These are phyloP conservation scores for Elaeagnus macrophylla DNA, from an alignment of 306 rosid species.

Conservation along the genomic window DNA sequence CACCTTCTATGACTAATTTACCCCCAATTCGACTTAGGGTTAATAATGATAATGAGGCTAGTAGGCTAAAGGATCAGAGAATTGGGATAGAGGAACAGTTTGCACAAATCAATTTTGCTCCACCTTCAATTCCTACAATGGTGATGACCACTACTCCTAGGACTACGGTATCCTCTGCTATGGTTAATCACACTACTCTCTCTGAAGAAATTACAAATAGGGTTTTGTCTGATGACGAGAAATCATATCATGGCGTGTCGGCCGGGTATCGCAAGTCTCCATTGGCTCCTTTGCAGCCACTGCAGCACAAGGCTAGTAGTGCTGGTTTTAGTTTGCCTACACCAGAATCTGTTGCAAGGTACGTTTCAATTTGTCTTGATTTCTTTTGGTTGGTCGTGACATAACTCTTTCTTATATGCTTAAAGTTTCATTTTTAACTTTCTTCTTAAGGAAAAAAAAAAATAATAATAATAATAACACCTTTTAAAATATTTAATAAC, in stretches of 20 bases:
- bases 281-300: conserved; percentile 45
- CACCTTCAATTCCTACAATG: conserved; percentile 32
- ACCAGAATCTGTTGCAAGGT: conserved; percentile 91
- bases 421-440: too few species aligned
- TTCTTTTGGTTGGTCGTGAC: too few species aligned
- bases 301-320: conserved; percentile 50
- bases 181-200: too few species aligned
- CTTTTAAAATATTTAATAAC: too few species aligned
- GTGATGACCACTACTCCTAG: conserved; percentile 2
- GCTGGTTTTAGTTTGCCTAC: conserved; percentile 54
- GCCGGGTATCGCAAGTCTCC: conserved; percentile 64
- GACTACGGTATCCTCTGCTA: conserved; percentile 16
- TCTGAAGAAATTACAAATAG: conserved; percentile 36
- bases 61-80: conserved; percentile 32
- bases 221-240: conserved; percentile 59
- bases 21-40: conserved; percentile 80
- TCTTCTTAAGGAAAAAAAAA: too few species aligned
- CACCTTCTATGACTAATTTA: conserved; percentile 64
- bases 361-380: neutral
- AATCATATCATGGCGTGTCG: conserved; percentile 43
- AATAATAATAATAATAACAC: too few species aligned
- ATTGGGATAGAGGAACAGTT: conserved; percentile 65
- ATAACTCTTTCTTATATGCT: too few species aligned
- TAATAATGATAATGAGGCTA: conserved; percentile 43
- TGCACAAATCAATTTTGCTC: conserved; percentile 44